A percentile compares a stretch with the other conserved stretches of the same genome.
Evolutionary conservation across 2,329 filamentous ascomycete species (phyloP).

Genomic region (Annulohypoxylon truncatum): DNA sequence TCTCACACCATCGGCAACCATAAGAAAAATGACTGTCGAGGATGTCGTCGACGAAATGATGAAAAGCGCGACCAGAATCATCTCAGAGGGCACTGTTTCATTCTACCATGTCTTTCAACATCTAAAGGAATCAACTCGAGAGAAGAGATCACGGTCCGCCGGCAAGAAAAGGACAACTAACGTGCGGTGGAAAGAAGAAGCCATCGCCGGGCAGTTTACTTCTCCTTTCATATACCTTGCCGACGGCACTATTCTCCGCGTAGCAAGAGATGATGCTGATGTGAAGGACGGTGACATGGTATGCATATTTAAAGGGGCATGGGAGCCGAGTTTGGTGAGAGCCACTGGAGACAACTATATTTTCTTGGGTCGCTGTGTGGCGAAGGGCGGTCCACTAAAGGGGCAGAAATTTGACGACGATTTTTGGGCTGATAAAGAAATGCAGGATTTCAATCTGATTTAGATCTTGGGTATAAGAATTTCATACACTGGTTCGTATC

Average conservation of each 20-base stretch:
- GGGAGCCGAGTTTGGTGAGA: conserved; percentile 18
- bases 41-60: conserved; percentile 11
- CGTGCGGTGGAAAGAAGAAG: conserved; percentile 9
- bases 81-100: neutral
- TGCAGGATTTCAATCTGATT: conserved; percentile 28
- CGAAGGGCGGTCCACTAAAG: conserved; percentile 27
- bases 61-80: neutral
- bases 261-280: neutral
- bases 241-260: conserved; percentile 33
- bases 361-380: conserved; percentile 23
- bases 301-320: conserved; percentile 39
- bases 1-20: neutral
- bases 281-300: conserved; percentile 30
- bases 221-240: conserved; percentile 16
- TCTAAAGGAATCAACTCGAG: neutral
- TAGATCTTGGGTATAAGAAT: conserved; percentile 7
- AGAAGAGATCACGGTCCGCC: neutral
- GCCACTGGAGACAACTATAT: conserved; percentile 23
- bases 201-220: conserved; percentile 19
- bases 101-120: conserved; percentile 14
- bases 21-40: neutral
- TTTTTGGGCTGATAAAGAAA: conserved; percentile 34
- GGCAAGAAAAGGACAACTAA: neutral
- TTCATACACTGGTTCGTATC: neutral
- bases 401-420: conserved; percentile 22